Base-by-base conservation (phyloP, 768 basidiomycete genomes). In the Thelephora ganbajun region DNA sequence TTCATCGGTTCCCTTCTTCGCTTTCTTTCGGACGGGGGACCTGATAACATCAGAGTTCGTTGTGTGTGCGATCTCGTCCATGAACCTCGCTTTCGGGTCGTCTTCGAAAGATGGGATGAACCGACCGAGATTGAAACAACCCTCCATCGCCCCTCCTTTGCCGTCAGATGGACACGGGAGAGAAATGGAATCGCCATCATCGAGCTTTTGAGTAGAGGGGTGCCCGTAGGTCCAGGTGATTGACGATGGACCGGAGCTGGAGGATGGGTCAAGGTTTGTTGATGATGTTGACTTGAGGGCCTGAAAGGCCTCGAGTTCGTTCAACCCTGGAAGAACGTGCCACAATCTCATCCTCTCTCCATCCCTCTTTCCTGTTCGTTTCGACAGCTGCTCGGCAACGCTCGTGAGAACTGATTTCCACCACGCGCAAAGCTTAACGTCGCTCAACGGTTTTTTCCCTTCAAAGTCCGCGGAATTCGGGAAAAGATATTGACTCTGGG, bases 21-120 rank as follows among this genome's bases (percentile, higher is more conserved):
- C 50, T 18, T 49, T 49, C 61, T 88, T 84, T 47, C 72, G 69
- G 48, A 67, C 67, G 2, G 82, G 82, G 7, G 81, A 79, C 56
- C 66, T 72, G 49, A 82, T 61, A 1, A 68, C 71, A 39, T 74
- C 74, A 47, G 67, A 76, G 43, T 77, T 74, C 43, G 73, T 77
- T 6, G 76, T 85, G 53, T 76, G 80, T 36, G 83, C 87, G 46
- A 97, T 78, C 63, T 96, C 92, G 61, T 88, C 85, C 60, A 99
- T 64, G 61, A 97, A 97, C 14, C 96, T 77, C 48, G 86, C 79
- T 63, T 98, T 97, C 6, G 96, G 93, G 62, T 96, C 92, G 57
- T 99, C 96, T n/a, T 91, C 86, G 59, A 98, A 90, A 48, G 76
- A 82, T 1, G 96, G 96, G 18, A 99, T 82, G 45, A 75, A 74